Percentiles rank a stretch among this genome's conserved stretches.
Conservation (phyloP, 2,329 filamentous ascomycete species). For the Chalaropsis ovoidea region DNA sequence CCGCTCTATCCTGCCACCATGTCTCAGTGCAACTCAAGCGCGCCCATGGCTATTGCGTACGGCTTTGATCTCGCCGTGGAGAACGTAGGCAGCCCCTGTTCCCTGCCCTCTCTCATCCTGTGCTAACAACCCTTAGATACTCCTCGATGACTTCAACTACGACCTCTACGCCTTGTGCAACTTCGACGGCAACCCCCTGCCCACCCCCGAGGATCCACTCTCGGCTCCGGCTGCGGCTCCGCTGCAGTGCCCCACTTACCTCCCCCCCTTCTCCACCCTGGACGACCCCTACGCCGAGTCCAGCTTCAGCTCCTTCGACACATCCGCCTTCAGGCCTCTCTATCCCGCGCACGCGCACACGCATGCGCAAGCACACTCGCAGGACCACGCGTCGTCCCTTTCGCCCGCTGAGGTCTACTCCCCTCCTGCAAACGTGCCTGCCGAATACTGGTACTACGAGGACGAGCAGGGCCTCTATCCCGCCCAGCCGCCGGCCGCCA, state of each 20-base stretch:
- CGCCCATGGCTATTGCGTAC: background rate
- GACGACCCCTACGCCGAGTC: background rate
- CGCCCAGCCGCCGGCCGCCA: too few species aligned
- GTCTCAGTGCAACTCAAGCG: background rate
- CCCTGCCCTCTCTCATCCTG: background rate
- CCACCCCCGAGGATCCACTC: background rate
- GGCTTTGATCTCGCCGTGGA: constrained; percentile 8
- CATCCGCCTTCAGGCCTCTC: background rate
- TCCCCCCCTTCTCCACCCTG: background rate
- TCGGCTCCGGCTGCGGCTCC: background rate
- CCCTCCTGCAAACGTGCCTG: constrained; percentile 30
- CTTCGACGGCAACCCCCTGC: constrained; percentile 31
- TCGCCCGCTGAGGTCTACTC: background rate
- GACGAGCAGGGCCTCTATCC: constrained; percentile 43
- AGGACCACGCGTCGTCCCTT: background rate
- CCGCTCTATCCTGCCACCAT: background rate
- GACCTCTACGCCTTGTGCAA: constrained; percentile 25
- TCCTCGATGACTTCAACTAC: constrained; percentile 27
- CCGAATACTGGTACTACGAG: constrained; percentile 32
- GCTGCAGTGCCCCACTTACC: background rate
- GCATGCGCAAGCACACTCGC: background rate
- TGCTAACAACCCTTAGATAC: background rate
- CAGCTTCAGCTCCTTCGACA: background rate
- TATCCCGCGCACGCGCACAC: background rate
- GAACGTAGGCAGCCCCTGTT: background rate